A percentile compares a stretch with the other conserved stretches of the same genome.
phyloP scores from a whole-genome alignment of 768 basidiomycete species.

The Mycena filopes region DNA sequence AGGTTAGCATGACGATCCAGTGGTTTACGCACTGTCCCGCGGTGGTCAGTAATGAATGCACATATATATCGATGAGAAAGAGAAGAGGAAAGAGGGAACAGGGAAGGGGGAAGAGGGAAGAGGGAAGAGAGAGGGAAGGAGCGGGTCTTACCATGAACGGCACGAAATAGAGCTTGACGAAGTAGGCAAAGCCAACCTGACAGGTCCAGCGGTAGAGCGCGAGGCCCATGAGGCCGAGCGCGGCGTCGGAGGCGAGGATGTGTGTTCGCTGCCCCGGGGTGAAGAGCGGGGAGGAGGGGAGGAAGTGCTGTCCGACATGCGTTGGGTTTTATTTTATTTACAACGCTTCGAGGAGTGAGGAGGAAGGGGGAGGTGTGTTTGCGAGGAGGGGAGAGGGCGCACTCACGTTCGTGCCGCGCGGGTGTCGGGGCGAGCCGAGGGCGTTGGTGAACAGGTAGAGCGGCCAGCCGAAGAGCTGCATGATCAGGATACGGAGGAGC shows the following conservation, averaged over 20 bases:
- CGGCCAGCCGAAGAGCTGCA: slow-evolving; percentile 11
- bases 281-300: slow-evolving; percentile 18
- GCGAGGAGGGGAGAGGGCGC: neutral
- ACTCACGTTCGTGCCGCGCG: slow-evolving; percentile 56
- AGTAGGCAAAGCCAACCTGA: slow-evolving; percentile 15
- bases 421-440: slow-evolving; percentile 58
- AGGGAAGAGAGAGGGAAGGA: too few relatives aligned
- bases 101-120: too few relatives aligned
- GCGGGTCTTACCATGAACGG: slow-evolving; percentile 18
- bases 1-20: slow-evolving; percentile 70
- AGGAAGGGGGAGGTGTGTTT: too few relatives aligned
- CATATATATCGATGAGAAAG: too few relatives aligned
- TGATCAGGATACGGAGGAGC: slow-evolving; percentile 46
- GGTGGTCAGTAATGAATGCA: neutral
- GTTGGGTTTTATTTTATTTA: neutral
- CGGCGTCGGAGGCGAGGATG: slow-evolving; percentile 18
- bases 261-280: slow-evolving; percentile 12
- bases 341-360: too few relatives aligned
- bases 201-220: slow-evolving; percentile 13
- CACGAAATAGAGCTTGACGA: slow-evolving; percentile 26
- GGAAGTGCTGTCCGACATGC: neutral
- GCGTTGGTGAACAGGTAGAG: slow-evolving; percentile 49
- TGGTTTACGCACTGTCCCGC: slow-evolving; percentile 16
- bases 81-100: too few relatives aligned
- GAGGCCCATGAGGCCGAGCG: slow-evolving; percentile 5